Conservation (phyloP, 345 rosid species). For the Toxicodendron radicans region DNA sequence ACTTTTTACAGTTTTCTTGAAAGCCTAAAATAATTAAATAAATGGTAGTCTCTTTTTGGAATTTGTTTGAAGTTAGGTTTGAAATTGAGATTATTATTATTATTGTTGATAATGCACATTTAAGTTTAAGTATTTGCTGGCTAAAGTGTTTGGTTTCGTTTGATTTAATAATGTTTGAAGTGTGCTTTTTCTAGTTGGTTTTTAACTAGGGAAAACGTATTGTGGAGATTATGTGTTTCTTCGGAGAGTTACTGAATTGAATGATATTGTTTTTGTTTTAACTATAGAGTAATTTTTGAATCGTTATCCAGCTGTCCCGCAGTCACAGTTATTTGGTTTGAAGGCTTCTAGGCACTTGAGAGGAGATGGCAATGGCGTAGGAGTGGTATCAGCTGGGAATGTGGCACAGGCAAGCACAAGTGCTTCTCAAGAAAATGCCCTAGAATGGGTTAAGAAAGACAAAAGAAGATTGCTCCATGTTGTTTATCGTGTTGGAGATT, state of each 20-base stretch:
- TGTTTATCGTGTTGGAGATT: constrained; percentile 95
- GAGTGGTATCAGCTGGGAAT: constrained; percentile 55
- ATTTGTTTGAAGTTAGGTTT: constrained; percentile 9
- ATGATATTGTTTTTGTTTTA: not conserved
- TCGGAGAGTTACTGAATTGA: not conserved
- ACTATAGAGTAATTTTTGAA: constrained; percentile 9
- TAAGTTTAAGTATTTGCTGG: not conserved
- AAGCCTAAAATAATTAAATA: not conserved
- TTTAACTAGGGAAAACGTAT: not conserved
- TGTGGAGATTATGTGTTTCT: not conserved
- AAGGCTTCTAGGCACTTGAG: constrained; percentile 49
- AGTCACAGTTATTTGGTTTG: constrained; percentile 47
- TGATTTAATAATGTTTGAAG: not conserved
- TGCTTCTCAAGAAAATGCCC: constrained; percentile 57
- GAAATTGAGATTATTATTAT: not conserved
- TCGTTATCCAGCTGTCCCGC: constrained; percentile 54
- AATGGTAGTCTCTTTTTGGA: not conserved
- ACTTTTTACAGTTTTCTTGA: not conserved
- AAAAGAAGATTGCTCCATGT: constrained; percentile 93
- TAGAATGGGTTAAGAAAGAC: constrained; percentile 65
- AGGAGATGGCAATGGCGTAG: constrained; percentile 38
- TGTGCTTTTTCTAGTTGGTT: not conserved
- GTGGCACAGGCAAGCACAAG: constrained; percentile 61
- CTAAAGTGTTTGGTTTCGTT: not conserved
- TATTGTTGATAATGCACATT: not conserved